A percentile compares a stretch with the other conserved stretches of the same genome.
phyloP scores from a whole-genome alignment of 1,284 basidiomycete genomes.

The Irpex lacteus region DNA sequence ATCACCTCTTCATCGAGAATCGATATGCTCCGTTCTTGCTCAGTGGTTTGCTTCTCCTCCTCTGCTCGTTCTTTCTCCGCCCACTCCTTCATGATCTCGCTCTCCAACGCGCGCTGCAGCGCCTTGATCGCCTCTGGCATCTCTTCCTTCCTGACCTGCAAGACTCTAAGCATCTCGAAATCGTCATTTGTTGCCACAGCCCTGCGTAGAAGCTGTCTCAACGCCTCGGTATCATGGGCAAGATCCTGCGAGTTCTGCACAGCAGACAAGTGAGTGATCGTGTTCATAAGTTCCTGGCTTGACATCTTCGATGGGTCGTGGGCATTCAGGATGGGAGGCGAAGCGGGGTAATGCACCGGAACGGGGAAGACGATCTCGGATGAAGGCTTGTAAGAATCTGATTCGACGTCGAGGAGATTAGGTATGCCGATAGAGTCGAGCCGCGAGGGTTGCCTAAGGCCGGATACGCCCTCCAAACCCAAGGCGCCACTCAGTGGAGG shows the following conservation, averaged over 20 bases:
- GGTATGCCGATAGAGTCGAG: neutral
- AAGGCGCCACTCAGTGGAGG: neutral
- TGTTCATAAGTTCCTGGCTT: slow-evolving; percentile 11
- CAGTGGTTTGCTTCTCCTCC: neutral
- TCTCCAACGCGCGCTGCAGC: slow-evolving; percentile 65
- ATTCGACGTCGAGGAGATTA: neutral
- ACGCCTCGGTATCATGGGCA: slow-evolving; percentile 51
- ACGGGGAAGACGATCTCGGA: neutral
- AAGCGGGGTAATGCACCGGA: neutral
- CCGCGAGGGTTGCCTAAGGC: neutral
- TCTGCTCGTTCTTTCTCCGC: slow-evolving; percentile 5
- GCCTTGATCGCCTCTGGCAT: slow-evolving; percentile 81
- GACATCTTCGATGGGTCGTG: neutral
- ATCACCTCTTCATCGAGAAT: neutral
- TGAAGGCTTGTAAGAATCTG: neutral
- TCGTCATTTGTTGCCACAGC: slow-evolving; percentile 61
- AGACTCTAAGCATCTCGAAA: slow-evolving; percentile 57
- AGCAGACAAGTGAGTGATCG: slow-evolving; percentile 22
- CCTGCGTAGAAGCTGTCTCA: slow-evolving; percentile 54
- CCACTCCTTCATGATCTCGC: slow-evolving; percentile 38
- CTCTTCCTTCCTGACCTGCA: slow-evolving; percentile 64
- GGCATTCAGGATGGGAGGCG: neutral
- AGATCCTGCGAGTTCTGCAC: slow-evolving; percentile 55
- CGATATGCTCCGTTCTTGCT: neutral
- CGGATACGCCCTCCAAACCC: neutral